Evolutionary conservation across 108 stramenopile species (phyloP), one percentile per base, ranked within the genome.

Genomic region (Skeletonema costatum): DNA sequence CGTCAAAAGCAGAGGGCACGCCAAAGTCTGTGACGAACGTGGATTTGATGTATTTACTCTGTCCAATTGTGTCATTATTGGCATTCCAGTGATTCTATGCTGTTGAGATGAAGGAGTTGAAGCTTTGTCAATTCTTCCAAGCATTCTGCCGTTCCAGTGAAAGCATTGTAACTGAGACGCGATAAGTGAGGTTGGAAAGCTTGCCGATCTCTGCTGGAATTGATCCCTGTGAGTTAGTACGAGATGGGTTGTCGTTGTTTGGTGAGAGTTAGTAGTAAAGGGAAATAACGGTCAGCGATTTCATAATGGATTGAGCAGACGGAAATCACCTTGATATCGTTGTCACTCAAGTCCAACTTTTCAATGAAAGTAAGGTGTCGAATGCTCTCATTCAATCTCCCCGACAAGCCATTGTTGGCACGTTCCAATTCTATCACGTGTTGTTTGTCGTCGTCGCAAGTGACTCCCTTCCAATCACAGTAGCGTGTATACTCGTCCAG

Each of bases 171-270:
- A 50, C 75, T 73, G 10, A 94, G 64, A 11, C 66, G 63, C 11
- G 56, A 7, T 71, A 69, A 19, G 74, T 60, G 33, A 93, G 86
- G 29, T 78, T 64, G 10, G 73, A 61, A 10, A 91, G 53, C 1
- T 67, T 30, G 2, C 82, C 87, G 62, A 94, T 83, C 17, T 77
- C 73, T 1, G 48, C 6, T 29, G 93, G 93, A 31, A 94, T 39
- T 4, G 84, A 39, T 25, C 92, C 92, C 70, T 78, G 53, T 67
- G 38, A 64, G 60, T 8, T 17, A 30, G 33, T n/a, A 36, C n/a
- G 16, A 63, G n/a, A 12, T 16, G 32, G 31, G 25, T 56, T 56
- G 31, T 4, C 3, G 21, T 46, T 31, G 16, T 25, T 39, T 59
- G 53, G 19, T 19, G 61, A 64, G 39, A 12, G 39, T 36, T 5